These are phyloP conservation scores for Boletus reticuloceps DNA, from an alignment of 768 basidiomycete species.

Conservation along the genomic window DNA sequence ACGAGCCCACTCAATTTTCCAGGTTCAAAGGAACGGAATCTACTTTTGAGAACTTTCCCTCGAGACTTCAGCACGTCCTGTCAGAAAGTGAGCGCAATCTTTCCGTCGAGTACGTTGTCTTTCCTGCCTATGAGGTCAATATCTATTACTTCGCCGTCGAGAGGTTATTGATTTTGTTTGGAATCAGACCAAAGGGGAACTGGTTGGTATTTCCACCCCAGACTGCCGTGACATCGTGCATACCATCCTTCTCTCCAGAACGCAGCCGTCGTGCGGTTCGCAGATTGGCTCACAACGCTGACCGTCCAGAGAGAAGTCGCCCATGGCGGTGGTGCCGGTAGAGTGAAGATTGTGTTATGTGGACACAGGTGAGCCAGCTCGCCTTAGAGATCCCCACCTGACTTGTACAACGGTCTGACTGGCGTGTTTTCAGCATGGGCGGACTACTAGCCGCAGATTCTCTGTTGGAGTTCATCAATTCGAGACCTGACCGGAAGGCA, in stretches of 20 bases:
- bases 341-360: conserved; percentile 78
- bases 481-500: conserved; percentile 59
- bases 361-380: conserved; percentile 68
- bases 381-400: neutral
- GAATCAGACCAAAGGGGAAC: conserved; percentile 82
- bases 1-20: neutral
- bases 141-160: conserved; percentile 2
- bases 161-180: conserved; percentile 10
- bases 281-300: conserved; percentile 89
- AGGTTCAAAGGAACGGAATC: conserved; percentile 63
- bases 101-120: conserved; percentile 71
- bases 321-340: conserved; percentile 69
- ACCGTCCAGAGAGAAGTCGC: conserved; percentile 84
- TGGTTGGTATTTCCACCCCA: conserved; percentile 50
- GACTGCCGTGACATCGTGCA: neutral
- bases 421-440: conserved; percentile 70
- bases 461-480: conserved; percentile 64
- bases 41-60: conserved; percentile 77
- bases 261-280: conserved; percentile 79
- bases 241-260: conserved; percentile 41
- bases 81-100: conserved; percentile 57
- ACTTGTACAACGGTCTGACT: neutral
- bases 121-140: conserved; percentile 84
- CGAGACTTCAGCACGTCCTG: conserved; percentile 73
- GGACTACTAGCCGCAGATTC: conserved; percentile 87